phyloP scores from a whole-genome alignment of 73 alveolate genomes.

The Breviolum minutum region DNA sequence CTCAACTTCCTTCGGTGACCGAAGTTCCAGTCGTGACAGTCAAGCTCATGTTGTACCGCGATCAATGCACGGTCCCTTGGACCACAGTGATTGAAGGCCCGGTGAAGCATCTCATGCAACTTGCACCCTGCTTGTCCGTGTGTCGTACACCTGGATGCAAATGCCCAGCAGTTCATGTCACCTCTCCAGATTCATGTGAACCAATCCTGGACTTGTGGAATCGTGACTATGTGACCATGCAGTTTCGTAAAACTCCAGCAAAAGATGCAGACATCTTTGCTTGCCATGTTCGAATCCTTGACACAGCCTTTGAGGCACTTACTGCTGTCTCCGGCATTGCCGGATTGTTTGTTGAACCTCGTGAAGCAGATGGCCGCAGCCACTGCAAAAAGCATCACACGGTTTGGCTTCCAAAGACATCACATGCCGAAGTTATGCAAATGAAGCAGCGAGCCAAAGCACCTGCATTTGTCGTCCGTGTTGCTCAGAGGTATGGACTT shows the following conservation, averaged over 20 bases:
- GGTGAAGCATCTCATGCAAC: neutral
- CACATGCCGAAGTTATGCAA: neutral
- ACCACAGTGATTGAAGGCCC: neutral
- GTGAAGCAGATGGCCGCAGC: neutral
- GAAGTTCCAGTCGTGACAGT: neutral
- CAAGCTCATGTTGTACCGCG: neutral
- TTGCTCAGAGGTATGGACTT: neutral
- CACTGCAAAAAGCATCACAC: neutral
- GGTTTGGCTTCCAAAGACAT: neutral
- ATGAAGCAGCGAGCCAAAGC: too few relatives aligned
- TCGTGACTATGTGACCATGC: neutral
- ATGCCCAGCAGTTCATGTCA: neutral
- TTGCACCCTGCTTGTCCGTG: neutral
- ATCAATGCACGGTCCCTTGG: neutral
- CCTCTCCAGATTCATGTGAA: neutral
- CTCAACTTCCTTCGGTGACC: neutral
- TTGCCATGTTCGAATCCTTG: neutral
- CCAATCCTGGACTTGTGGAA: neutral
- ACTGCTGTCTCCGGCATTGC: neutral
- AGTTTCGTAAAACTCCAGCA: neutral
- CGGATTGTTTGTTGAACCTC: neutral
- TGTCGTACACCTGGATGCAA: neutral
- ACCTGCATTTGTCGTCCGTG: neutral
- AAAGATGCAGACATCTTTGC: neutral
- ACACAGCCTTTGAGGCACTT: neutral